Base-by-base conservation (phyloP, 2,329 filamentous ascomycete genomes). In the Xylogone sp. region DNA sequence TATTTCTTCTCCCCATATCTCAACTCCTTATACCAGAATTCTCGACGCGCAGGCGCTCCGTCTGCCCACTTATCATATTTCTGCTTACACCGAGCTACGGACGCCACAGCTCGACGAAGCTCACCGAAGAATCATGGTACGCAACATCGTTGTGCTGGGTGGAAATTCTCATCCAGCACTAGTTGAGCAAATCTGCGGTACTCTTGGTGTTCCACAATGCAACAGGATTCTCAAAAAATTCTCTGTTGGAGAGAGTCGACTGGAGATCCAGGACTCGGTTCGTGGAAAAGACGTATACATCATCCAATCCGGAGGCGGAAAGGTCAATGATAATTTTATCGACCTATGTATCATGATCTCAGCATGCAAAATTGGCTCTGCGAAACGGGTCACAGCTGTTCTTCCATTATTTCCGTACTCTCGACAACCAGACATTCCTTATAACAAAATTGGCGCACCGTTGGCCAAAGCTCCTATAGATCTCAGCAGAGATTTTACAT, bases 211-310 rank as follows among this genome's bases (percentile, higher is more conserved):
- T 50, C 86, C 90, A n/a, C 78, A 83, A 19, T 90, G 90, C 61
- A 86, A 91, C 65, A 87, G 93, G 61, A 84, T 92, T 55, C 83
- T 97, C 46, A 82, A 79, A 67, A 97, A 97, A 74, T 99, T 99
- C 75, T 90, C 91, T 27, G 90, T 94, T 48, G 94, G 94, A 60
- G 94, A 97, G 75, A 96, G 89, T 60, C 85, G 93, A 50, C 93
- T 96, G 57, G 94, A 97, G 72, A 96, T 99, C 65, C 82, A 92
- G 69, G 94, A 99, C 71, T 96, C 91, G 13, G 94, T 99, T 48
- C 88, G 94, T 62, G 94, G 90, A 62, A 99, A 99, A 71, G 94
- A 99, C 83, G 94, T 97, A 69, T 99, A 95, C 75, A 97, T 97
- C 68, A 90, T 99, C 65, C 93, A 97, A 72, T 94, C 90, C 42